Conservation (phyloP, 345 rosid species). For the Erucastrum elatum region DNA sequence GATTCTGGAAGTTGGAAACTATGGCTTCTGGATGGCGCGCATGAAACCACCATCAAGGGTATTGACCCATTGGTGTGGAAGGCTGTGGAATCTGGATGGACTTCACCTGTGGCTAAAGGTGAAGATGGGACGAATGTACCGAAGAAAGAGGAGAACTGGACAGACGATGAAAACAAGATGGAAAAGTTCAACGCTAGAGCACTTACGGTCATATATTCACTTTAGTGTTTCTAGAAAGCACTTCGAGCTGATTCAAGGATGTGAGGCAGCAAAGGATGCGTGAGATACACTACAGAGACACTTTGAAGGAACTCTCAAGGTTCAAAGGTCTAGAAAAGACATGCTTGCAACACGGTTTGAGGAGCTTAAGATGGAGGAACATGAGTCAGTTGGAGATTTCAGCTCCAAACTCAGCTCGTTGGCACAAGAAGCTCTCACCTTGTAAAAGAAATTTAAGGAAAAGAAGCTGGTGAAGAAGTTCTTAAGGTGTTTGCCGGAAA, state of each 20-base stretch:
- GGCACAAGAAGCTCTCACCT: background rate
- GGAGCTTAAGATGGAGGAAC: no score
- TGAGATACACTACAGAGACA: background rate
- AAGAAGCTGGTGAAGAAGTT: no score
- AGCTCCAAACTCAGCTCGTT: no score
- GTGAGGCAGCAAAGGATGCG: background rate
- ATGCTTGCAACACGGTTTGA: no score
- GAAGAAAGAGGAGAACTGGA: background rate
- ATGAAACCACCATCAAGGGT: background rate
- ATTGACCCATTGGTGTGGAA: background rate
- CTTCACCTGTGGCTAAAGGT: background rate
- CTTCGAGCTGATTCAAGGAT: background rate
- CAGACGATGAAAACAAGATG: background rate
- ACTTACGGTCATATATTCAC: background rate
- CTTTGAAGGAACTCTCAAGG: no score
- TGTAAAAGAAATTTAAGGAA: no score
- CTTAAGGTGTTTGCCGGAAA: background rate
- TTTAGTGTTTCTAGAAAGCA: background rate
- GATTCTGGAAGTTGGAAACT: background rate
- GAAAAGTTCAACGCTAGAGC: background rate
- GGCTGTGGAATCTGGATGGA: background rate
- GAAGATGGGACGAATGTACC: background rate
- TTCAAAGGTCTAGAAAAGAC: no score
- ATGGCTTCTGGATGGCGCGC: background rate
- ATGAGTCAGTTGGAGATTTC: no score